Conservation (phyloP, 176 grass and related monocot species). For the Juncus inflexus region DNA sequence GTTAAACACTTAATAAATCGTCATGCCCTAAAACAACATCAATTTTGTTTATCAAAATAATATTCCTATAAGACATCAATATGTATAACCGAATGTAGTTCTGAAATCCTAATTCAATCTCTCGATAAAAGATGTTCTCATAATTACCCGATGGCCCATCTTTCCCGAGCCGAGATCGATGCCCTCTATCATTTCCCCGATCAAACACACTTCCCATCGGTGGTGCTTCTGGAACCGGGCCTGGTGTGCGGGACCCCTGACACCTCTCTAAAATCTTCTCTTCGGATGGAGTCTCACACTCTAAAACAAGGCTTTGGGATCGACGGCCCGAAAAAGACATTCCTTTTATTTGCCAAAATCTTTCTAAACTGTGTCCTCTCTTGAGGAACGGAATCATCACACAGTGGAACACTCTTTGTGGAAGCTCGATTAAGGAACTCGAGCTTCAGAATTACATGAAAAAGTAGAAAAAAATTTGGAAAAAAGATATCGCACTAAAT, state of each 20-base stretch:
- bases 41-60: background rate
- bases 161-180: background rate
- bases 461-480: slow-evolving; percentile 6
- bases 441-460: slow-evolving; percentile 9
- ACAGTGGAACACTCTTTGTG: no score
- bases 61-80: background rate
- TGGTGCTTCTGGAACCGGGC: slow-evolving; percentile 20
- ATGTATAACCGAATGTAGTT: no score
- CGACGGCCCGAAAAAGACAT: slow-evolving; percentile 35
- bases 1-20: background rate
- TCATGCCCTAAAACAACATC: background rate
- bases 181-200: slow-evolving; percentile 24
- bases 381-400: slow-evolving; percentile 35
- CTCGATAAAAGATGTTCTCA: background rate
- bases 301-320: slow-evolving; percentile 20
- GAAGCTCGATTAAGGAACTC: no score
- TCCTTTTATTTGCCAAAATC: slow-evolving; percentile 19
- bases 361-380: slow-evolving; percentile 46
- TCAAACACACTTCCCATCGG: slow-evolving; percentile 33
- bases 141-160: slow-evolving; percentile 38
- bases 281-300: slow-evolving; percentile 15
- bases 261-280: slow-evolving; percentile 12
- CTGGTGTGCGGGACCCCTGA: slow-evolving; percentile 22
- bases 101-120: background rate
- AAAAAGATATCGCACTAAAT: background rate